Evolutionary conservation across 768 basidiomycete genomes (phyloP), one percentile per base, ranked within the genome.

Genomic region (Termitomyces heimii): DNA sequence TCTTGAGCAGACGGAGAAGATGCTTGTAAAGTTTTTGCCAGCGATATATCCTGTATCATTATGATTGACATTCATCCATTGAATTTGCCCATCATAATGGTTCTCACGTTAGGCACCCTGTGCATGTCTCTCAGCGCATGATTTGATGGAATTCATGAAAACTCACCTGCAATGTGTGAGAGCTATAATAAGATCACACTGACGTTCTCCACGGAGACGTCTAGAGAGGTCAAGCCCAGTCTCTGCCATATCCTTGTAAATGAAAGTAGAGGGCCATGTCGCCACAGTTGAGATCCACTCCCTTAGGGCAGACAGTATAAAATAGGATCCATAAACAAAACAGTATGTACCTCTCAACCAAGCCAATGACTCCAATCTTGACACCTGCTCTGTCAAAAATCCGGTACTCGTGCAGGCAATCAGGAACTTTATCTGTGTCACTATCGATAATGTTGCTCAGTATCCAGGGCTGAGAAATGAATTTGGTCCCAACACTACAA

Each of bases 241-340:
- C 55, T 89, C 76, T 28, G 74, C 74, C 92, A 95, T 93, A 49
- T 88, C 82, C 55, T 73, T 81, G 70, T 89, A 90, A 59, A 82
- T 70, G 70, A 95, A 97, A 54, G 82, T 82, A 1, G 82, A 52
- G 1, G 94, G 94, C 92, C 94, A 97, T 8, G 92, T 84, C 0
- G 92, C 75, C 9, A 97, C 83, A 0, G 94, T 95, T 26, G 77
- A 78, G 52, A 96, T 93, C 94, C 94, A 96, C 64, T 90, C 89
- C 67, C 92, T 94, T 52, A 18, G 31, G 43, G 26, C 6, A 39
- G 24, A 50, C 24, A 20, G 26, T 46, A 31, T 45, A 47, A 53
- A 24, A 34, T n/a, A 37, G 12, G 14, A 34, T 20, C 44, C 12
- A 24, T 20, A 32, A 4, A 18, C 26, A 37, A 46, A 39, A 28